These are phyloP conservation scores for Cudoniella acicularis DNA, from an alignment of 495 filamentous ascomycete species.

Conservation along the genomic window DNA sequence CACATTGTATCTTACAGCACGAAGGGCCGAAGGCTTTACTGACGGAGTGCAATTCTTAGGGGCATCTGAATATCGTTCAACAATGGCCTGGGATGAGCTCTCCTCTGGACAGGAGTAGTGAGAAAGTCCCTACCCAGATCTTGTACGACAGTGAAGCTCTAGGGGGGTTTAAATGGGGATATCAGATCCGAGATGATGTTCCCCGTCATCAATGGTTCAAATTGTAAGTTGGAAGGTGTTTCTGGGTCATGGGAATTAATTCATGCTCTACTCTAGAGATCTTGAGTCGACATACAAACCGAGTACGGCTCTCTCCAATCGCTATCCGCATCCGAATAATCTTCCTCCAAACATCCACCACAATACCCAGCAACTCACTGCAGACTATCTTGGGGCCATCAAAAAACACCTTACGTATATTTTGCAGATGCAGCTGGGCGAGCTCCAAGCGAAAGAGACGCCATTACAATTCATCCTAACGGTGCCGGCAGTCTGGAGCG, in stretches of 20 bases:
- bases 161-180: constrained; percentile 38
- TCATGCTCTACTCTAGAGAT: constrained; percentile 14
- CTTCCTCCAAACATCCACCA: constrained; percentile 27
- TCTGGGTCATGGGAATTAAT: not conserved
- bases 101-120: constrained; percentile 31
- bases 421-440: constrained; percentile 34
- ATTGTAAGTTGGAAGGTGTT: constrained; percentile 20
- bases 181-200: constrained; percentile 29
- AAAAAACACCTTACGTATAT: constrained; percentile 37
- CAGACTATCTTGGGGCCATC: constrained; percentile 42
- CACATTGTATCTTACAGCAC: not conserved
- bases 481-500: constrained; percentile 54
- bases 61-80: constrained; percentile 29
- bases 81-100: constrained; percentile 31
- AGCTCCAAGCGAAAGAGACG: constrained; percentile 24
- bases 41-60: constrained; percentile 22
- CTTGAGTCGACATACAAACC: constrained; percentile 14
- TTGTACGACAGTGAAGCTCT: constrained; percentile 27
- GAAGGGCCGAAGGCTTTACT: not conserved
- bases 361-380: constrained; percentile 30
- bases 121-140: constrained; percentile 48
- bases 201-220: constrained; percentile 36
- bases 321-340: constrained; percentile 16
- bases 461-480: constrained; percentile 43
- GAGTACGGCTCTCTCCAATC: constrained; percentile 11